These are phyloP conservation scores for Aureobasidium melanogenum DNA, from an alignment of 2,329 filamentous ascomycete genomes.

Conservation along the genomic window DNA sequence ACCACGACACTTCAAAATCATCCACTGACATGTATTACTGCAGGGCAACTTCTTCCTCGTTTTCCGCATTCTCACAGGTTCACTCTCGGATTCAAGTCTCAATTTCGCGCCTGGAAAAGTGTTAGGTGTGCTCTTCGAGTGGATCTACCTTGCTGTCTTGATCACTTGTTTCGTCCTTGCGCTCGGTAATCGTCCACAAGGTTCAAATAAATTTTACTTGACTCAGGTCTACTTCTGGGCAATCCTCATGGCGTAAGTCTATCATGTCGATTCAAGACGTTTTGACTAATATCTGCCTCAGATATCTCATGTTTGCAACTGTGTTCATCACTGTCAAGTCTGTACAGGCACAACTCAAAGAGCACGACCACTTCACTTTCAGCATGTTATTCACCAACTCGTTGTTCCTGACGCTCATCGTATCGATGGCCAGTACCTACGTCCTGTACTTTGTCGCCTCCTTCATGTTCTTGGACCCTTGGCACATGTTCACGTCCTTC, in stretches of 20 bases:
- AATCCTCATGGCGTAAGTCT: conserved; percentile 75
- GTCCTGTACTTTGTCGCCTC: conserved; percentile 87
- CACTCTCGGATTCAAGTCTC: conserved; percentile 60
- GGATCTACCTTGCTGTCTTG: conserved; percentile 85
- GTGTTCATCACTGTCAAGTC: conserved; percentile 87
- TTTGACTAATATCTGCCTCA: conserved; percentile 23
- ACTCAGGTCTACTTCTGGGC: conserved; percentile 99
- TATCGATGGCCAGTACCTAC: conserved; percentile 87
- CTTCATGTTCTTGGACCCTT: conserved; percentile 92
- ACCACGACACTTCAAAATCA: not conserved
- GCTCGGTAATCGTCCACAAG: conserved; percentile 87
- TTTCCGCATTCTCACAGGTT: conserved; percentile 90
- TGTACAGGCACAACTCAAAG: conserved; percentile 60
- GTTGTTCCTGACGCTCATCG: conserved; percentile 86
- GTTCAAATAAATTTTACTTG: conserved; percentile 88
- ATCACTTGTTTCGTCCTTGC: conserved; percentile 93
- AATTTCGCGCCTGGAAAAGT: conserved; percentile 71
- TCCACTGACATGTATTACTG: conserved; percentile 12
- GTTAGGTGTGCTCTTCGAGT: conserved; percentile 85
- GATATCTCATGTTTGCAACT: conserved; percentile 88
- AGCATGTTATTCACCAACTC: conserved; percentile 72
- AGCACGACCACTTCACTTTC: conserved; percentile 57
- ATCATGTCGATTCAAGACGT: not conserved
- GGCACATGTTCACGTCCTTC: conserved; percentile 97
- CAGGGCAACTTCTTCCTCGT: conserved; percentile 95